These are phyloP conservation scores for Ogataea nakhonphanomensis DNA, from an alignment of 805 yeast genomes.

Conservation along the genomic window DNA sequence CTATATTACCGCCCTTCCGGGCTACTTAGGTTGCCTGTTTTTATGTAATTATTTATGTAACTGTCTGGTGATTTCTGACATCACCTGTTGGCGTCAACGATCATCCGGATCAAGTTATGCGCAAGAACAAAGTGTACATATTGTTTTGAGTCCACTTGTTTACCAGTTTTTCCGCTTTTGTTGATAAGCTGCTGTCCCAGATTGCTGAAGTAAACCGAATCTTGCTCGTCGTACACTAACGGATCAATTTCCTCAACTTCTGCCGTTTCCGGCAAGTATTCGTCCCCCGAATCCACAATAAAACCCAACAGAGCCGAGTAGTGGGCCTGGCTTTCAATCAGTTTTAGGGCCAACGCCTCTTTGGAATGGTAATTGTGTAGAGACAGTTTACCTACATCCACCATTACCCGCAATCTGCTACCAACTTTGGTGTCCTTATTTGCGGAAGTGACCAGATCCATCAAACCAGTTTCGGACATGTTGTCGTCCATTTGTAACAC, in stretches of 20 bases:
- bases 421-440: slow-evolving; percentile 6
- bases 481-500: slow-evolving; percentile 24
- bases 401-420: slow-evolving; percentile 27
- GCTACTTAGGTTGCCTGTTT: background rate
- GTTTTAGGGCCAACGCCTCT: slow-evolving; percentile 1
- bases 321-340: slow-evolving; percentile 19
- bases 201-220: slow-evolving; percentile 22
- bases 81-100: slow-evolving; percentile 13
- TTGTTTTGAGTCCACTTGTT: slow-evolving; percentile 10
- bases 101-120: slow-evolving; percentile 15
- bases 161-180: slow-evolving; percentile 15
- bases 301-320: slow-evolving; percentile 34
- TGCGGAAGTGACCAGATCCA: background rate
- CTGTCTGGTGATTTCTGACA: background rate
- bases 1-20: slow-evolving; percentile 4
- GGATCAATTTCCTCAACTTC: slow-evolving; percentile 16
- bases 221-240: slow-evolving; percentile 10
- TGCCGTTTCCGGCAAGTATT: slow-evolving; percentile 26
- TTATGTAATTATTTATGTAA: slow-evolving; percentile 1
- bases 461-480: background rate
- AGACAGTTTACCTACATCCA: slow-evolving; percentile 21
- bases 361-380: slow-evolving; percentile 7
- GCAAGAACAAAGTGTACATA: slow-evolving; percentile 18
- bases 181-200: slow-evolving; percentile 22
- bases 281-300: slow-evolving; percentile 40